Conservation (phyloP, 768 basidiomycete species). For the Termitomyces sp. region DNA sequence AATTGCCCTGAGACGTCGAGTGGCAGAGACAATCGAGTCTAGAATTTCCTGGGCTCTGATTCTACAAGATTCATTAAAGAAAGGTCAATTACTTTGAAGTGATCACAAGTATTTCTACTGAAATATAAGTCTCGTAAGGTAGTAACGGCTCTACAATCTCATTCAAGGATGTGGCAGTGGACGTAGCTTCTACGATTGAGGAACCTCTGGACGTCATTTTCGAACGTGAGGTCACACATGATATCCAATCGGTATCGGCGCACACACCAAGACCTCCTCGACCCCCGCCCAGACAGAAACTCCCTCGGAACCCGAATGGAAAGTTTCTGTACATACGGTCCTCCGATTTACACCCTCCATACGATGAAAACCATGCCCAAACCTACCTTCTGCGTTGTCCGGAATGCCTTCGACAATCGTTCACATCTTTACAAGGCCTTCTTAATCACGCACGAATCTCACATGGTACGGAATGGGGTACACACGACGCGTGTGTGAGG, state of each 20-base stretch:
- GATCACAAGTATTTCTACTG: neutral
- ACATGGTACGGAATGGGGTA: constrained; percentile 51
- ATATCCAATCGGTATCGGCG: constrained; percentile 21
- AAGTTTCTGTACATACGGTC: constrained; percentile 43
- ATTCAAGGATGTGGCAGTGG: constrained; percentile 40
- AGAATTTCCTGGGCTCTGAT: constrained; percentile 49
- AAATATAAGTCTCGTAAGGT: constrained; percentile 5
- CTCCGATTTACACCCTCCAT: constrained; percentile 21
- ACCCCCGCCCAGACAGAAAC: constrained; percentile 26
- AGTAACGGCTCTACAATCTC: constrained; percentile 23
- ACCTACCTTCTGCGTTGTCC: constrained; percentile 46
- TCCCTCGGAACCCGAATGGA: constrained; percentile 18
- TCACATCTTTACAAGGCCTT: constrained; percentile 52
- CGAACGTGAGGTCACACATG: constrained; percentile 25
- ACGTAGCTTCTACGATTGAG: constrained; percentile 40
- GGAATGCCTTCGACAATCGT: constrained; percentile 40
- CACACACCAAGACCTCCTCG: constrained; percentile 21
- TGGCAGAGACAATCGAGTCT: constrained; percentile 40
- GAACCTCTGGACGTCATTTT: constrained; percentile 38
- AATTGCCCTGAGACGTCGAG: constrained; percentile 41
- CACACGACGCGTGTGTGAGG: constrained; percentile 54
- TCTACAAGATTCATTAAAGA: constrained; percentile 36
- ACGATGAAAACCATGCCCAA: constrained; percentile 22
- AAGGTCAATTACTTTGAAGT: constrained; percentile 23
- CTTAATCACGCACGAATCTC: constrained; percentile 53